Percentiles rank a stretch among this genome's conserved stretches.
phyloP scores from a whole-genome alignment of 2,329 filamentous ascomycete species.

The Claviceps maximensis region DNA sequence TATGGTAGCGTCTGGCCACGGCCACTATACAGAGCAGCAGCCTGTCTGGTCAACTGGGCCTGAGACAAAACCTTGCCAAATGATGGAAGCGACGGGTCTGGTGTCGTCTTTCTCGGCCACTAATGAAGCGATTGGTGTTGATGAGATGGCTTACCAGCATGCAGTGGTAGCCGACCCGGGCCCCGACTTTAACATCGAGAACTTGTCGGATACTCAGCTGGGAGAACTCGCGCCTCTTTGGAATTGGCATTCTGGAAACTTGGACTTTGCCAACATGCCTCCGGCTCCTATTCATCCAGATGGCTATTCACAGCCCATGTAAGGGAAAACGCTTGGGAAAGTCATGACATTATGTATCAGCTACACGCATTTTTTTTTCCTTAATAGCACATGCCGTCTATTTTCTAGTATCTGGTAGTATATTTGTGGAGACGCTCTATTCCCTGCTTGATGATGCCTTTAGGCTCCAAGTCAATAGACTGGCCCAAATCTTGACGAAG shows the following conservation, averaged over 20 bases:
- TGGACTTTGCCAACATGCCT: slow-evolving; percentile 6
- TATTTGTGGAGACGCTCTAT: no score
- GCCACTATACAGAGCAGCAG: neutral
- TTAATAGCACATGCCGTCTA: no score
- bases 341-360: no score
- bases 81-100: slow-evolving; percentile 1
- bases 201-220: slow-evolving; percentile 11
- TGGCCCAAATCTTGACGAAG: no score
- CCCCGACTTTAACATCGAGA: slow-evolving; percentile 10
- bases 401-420: no score
- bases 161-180: neutral
- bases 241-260: slow-evolving; percentile 13
- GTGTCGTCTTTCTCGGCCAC: neutral
- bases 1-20: neutral
- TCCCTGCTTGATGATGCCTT: no score
- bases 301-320: neutral
- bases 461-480: no score
- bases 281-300: neutral
- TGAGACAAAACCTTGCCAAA: neutral
- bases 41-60: neutral
- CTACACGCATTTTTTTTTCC: no score
- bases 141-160: neutral
- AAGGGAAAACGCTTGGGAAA: no score
- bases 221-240: slow-evolving; percentile 13
- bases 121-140: neutral